Evolutionary conservation across 441 rosid species (phyloP), one percentile per base, ranked within the genome.

Genomic region (Populus trichocarpa): DNA sequence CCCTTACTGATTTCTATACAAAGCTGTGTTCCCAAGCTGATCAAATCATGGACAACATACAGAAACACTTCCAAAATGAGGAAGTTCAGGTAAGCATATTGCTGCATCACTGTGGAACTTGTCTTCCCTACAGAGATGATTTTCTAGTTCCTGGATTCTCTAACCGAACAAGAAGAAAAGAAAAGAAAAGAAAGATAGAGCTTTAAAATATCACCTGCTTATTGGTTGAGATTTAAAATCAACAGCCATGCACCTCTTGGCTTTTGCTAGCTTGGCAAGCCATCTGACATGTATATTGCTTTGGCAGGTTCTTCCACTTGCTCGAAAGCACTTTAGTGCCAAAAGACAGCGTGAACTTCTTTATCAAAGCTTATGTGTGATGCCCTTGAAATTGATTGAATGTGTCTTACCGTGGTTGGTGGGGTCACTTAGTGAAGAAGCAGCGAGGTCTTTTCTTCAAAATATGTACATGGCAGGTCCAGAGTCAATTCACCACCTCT

Each of bases 311-410:
- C 90, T 92, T 67, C 97, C 97, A 36, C 92, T 92, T 78, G 95
- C 97, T 70, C 87, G 92, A 77, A 90, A 86, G 82, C 92, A 87
- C 79, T 92, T 92, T 80, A 88, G 89, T 83, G 74, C 84, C 82
- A 87, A 86, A 78, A 87, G 89, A 78, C 97, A 92, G 83, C 88
- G 89, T 57, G 95, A 90, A 82, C 92, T 92, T 85, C 87, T 89
- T 75, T 92, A 92, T 70, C 88, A 89, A 81, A 92, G 97, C 83
- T 77, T 92, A 57, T 89, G 97, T 67, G 85, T 90, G 77, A 92
- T 92, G 97, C 97, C 97, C 16, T 76, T 92, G 87, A 92, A 89
- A 84, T 81, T 92, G 82, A 86, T 92, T 69, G 97, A 92, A 73
- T 71, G 89, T 65, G 97, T 92, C 74, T 86, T 92, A 66, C 97